A percentile compares a stretch with the other conserved stretches of the same genome.
Evolutionary conservation across 176 grass and related monocot species (phyloP).

Genomic region (Rhipidocladum racemiflorum): DNA sequence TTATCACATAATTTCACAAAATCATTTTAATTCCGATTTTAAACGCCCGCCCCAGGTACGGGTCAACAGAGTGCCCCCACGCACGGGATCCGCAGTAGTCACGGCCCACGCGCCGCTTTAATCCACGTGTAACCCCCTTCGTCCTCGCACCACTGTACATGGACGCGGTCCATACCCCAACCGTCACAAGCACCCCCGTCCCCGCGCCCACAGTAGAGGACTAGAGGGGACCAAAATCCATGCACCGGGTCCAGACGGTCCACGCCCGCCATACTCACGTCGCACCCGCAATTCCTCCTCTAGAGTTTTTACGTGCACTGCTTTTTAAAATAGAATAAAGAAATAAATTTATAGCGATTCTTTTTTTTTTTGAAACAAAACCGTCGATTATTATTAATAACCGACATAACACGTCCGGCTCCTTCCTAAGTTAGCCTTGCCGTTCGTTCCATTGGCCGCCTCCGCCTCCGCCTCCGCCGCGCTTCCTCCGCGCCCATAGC

Average conservation of each 20-base stretch:
- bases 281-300: neutral
- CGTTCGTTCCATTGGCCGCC: slow-evolving; percentile 1
- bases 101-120: slow-evolving; percentile 33
- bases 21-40: neutral
- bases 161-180: neutral
- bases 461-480: slow-evolving; percentile 24
- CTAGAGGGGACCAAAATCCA: no score
- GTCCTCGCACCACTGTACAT: neutral
- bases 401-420: neutral
- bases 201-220: neutral
- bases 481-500: slow-evolving; percentile 18
- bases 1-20: no score
- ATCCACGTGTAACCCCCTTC: slow-evolving; percentile 21
- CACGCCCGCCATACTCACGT: neutral
- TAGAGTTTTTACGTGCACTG: neutral
- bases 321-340: neutral
- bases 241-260: neutral
- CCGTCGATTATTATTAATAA: neutral
- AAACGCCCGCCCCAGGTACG: neutral
- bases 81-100: slow-evolving; percentile 35
- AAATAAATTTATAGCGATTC: neutral
- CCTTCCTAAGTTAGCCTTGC: neutral
- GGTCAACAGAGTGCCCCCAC: slow-evolving; percentile 34
- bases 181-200: no score
- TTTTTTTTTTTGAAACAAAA: neutral